Base-by-base conservation (phyloP, 495 filamentous ascomycete genomes). In the Eremomyces bilateralis region DNA sequence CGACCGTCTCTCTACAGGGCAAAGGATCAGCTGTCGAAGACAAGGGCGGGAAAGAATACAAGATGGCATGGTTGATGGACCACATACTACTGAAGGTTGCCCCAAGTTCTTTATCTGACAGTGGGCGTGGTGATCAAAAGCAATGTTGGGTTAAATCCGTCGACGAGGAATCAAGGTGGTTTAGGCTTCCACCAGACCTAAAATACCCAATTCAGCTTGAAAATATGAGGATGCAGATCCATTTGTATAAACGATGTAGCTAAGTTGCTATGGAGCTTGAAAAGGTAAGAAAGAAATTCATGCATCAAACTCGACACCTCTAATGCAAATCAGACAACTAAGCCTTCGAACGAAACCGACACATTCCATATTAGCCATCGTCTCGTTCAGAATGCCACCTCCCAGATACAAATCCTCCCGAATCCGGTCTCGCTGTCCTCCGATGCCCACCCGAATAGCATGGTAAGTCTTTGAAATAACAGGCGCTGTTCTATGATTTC, bases 141-240 rank as follows among this genome's bases (percentile, higher is more conserved):
- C 6, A 6, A 32, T 18, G 30, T 32, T 94, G 85, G 85, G 64
- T 71, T 41, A 76, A 73, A 48, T 22, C 88, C 1, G 60, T 68
- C 31, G 65, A 67, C 4, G 62, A 80, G 33, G 82, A 88, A 33
- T 80, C 75, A 8, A 53, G 66, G 21, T 94, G 85, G 88, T 94
- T 83, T 56, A 67, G 83, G 29, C 58, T 91, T 29, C 58, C 65
- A 0, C 60, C 62, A 11, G 56, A 54, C 13, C 53, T 94, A 40
- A 57, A 61, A 28, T 95, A 93, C 61, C 78, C 83, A 15, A 80
- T 95, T 44, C 51, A 61, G 36, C 59, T 94, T 53, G 85, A 95
- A 58, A 76, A 92, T 53, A 91, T 92, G 82, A 69, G 85, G 35
- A 93, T 80, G 59, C 83, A 92, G 54, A 59, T 92, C 43, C 80